Evolutionary conservation across 306 rosid species (phyloP), one percentile per base, ranked within the genome.

Genomic region (Malus sylvestris): DNA sequence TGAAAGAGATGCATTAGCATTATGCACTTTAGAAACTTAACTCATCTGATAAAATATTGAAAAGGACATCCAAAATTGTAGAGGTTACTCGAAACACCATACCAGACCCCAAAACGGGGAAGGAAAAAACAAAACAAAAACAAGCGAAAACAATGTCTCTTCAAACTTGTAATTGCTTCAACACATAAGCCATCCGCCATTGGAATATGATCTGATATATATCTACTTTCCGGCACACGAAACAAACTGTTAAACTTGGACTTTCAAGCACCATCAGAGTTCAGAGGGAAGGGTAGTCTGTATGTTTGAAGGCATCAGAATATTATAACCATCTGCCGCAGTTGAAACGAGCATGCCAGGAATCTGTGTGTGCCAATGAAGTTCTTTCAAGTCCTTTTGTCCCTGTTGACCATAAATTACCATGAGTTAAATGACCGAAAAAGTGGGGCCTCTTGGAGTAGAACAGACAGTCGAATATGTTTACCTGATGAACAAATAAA

Each of bases 331-430:
- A 85, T 95, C 98, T 14, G 87, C 81, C 20, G 97, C 98, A 1
- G 98, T 95, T 70, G 96, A 95, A 4, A 95, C 88, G n/a, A 92
- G 82, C 98, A 95, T 92, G 80, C 97, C 97, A 4, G 98, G 97
- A 84, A 95, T 95, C 84, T 95, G 97, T 20, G 89, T 20, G 82
- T 95, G 97, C 98, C 98, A 95, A 80, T 90, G 97, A 38, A 95
- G 88, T 83, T 95, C 98, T 83, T 95, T 95, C 70, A 89, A 86
- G 85, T 90, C 97, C 25, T 88, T 95, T 44, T 95, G 98, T 30
- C 98, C 98, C 98, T 90, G 91, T 86, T 78, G 0, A 49, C 8
- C 49, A 65, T 32, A 64, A 70, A 58, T 53, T 77, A 15, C 13
- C 53, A 51, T 65, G 10, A 59, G 67, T 53, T 16, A 67, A 59